phyloP scores from a whole-genome alignment of 1,139 yeast species.

The Diutina neorugosa region DNA sequence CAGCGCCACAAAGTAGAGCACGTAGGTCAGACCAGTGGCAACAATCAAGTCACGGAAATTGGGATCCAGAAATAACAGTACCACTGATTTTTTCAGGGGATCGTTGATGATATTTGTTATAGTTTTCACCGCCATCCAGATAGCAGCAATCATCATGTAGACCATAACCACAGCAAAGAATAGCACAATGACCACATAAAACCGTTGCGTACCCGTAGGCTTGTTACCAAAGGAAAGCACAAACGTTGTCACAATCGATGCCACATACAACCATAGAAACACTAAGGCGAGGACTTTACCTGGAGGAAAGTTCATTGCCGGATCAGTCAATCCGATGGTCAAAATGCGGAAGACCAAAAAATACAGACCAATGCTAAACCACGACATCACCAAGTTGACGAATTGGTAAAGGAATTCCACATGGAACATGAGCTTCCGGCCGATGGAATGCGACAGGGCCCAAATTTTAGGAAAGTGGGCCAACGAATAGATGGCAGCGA shows the following conservation, averaged over 20 bases:
- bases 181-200: conserved; percentile 70
- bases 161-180: conserved; percentile 90
- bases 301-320: conserved; percentile 45
- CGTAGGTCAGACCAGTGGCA: conserved; percentile 35
- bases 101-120: conserved; percentile 22
- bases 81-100: conserved; percentile 22
- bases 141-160: conserved; percentile 66
- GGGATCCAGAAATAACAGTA: conserved; percentile 28
- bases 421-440: conserved; percentile 30
- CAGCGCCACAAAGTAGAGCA: conserved; percentile 33
- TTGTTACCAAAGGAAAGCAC: conserved; percentile 88
- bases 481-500: conserved; percentile 36
- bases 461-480: conserved; percentile 34
- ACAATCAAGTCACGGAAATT: conserved; percentile 37
- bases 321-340: conserved; percentile 53
- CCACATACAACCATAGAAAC: conserved; percentile 80
- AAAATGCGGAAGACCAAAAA: conserved; percentile 72
- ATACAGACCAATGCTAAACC: conserved; percentile 48
- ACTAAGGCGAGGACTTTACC: conserved; percentile 72
- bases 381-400: conserved; percentile 21
- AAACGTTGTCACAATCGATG: conserved; percentile 83
- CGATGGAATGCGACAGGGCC: conserved; percentile 29
- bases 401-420: conserved; percentile 33
- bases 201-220: conserved; percentile 81
- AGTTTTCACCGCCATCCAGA: conserved; percentile 36